Evolutionary conservation across 306 rosid genomes (phyloP).

Genomic region (Purshia tridentata): DNA sequence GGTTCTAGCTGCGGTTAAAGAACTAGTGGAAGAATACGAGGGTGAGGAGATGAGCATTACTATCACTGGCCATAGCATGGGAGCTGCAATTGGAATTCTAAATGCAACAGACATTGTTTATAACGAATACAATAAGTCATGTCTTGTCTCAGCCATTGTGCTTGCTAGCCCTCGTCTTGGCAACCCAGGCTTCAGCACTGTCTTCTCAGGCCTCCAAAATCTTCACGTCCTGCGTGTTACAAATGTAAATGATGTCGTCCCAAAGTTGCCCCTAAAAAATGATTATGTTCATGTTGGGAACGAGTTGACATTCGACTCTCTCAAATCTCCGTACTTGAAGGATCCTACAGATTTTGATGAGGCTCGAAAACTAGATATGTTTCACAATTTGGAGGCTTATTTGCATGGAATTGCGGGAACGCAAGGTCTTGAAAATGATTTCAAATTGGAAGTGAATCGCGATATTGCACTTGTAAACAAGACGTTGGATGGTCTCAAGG

Average conservation of each 20-base stretch:
- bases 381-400: constrained; percentile 8
- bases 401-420: constrained; percentile 13
- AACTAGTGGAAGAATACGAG: not conserved
- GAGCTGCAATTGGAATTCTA: constrained; percentile 14
- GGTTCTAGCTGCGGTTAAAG: not conserved
- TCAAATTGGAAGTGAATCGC: not conserved
- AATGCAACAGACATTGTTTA: constrained; percentile 13
- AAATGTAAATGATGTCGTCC: not conserved
- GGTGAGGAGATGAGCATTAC: constrained; percentile 19
- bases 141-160: constrained; percentile 12
- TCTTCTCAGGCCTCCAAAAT: not conserved
- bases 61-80: constrained; percentile 18
- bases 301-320: constrained; percentile 4
- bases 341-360: fast-evolving
- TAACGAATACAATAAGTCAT: constrained; percentile 1
- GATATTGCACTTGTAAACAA: constrained; percentile 21
- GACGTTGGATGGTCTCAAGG: not conserved
- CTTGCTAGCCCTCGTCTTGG: constrained; percentile 13
- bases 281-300: constrained; percentile 3
- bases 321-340: constrained; percentile 10
- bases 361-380: too few species aligned
- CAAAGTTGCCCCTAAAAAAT: not conserved
- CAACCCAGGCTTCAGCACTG: not conserved
- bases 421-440: not conserved
- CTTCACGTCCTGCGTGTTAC: constrained; percentile 16